These are phyloP conservation scores for Stagonosporopsis cucurbitacearum DNA, from an alignment of 2,329 filamentous ascomycete genomes.

Conservation along the genomic window DNA sequence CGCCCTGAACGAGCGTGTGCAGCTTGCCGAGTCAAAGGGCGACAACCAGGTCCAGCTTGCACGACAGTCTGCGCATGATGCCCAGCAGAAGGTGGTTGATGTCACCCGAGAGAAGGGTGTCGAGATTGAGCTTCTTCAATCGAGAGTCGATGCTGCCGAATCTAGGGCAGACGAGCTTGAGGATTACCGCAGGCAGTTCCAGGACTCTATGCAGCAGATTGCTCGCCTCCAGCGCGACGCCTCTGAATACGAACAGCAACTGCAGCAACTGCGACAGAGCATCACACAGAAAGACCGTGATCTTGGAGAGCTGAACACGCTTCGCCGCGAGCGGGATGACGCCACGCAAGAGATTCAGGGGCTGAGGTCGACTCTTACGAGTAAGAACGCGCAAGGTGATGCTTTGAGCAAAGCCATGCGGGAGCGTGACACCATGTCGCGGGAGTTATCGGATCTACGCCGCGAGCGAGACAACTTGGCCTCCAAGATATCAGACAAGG, in stretches of 20 bases:
- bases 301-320: conserved; percentile 33
- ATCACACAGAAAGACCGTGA: conserved; percentile 42
- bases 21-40: conserved; percentile 49
- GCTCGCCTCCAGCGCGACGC: conserved; percentile 40
- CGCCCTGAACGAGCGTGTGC: conserved; percentile 49
- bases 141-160: conserved; percentile 45
- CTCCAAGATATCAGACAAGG: conserved; percentile 37
- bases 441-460: conserved; percentile 39
- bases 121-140: conserved; percentile 47
- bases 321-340: conserved; percentile 42
- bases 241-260: conserved; percentile 39
- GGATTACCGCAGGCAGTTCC: conserved; percentile 43
- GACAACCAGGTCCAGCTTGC: conserved; percentile 51
- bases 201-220: conserved; percentile 44
- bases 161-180: conserved; percentile 46
- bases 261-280: conserved; percentile 41
- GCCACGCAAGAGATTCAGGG: conserved; percentile 42
- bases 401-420: conserved; percentile 38
- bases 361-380: conserved; percentile 37
- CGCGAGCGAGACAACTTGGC: conserved; percentile 40
- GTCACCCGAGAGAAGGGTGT: conserved; percentile 47
- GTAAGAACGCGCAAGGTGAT: conserved; percentile 40
- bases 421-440: conserved; percentile 37
- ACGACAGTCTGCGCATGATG: conserved; percentile 49
- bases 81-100: conserved; percentile 47